phyloP scores from a whole-genome alignment of 2,329 filamentous ascomycete genomes.

The Cordyceps fumosorosea region DNA sequence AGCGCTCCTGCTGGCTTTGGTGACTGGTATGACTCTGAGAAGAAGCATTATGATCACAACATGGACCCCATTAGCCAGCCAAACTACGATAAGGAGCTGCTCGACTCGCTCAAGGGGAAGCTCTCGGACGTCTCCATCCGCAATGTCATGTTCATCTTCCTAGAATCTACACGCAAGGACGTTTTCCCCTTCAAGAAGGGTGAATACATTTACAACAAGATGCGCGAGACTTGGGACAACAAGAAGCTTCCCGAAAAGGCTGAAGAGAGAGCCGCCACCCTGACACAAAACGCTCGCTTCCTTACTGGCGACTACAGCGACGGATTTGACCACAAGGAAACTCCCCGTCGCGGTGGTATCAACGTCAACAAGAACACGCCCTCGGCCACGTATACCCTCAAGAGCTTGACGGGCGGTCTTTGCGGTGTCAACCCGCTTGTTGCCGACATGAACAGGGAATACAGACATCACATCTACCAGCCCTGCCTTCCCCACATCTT shows the following conservation, averaged over 20 bases:
- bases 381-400: constrained; percentile 36
- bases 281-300: constrained; percentile 28
- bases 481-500: constrained; percentile 36
- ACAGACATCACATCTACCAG: constrained; percentile 35
- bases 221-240: constrained; percentile 26
- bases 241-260: constrained; percentile 27
- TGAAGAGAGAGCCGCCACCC: constrained; percentile 19
- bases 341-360: constrained; percentile 29
- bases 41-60: constrained; percentile 27
- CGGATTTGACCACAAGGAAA: constrained; percentile 22
- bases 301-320: constrained; percentile 31
- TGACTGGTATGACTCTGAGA: constrained; percentile 22
- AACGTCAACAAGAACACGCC: constrained; percentile 35
- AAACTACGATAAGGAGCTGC: constrained; percentile 29
- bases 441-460: constrained; percentile 36
- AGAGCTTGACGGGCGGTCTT: constrained; percentile 34
- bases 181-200: constrained; percentile 39
- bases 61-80: constrained; percentile 35
- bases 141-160: constrained; percentile 35
- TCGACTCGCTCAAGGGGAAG: constrained; percentile 22
- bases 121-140: constrained; percentile 30
- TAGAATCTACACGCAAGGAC: constrained; percentile 39
- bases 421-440: constrained; percentile 36
- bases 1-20: constrained; percentile 15
- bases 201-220: constrained; percentile 30